Evolutionary conservation across 352 stramenopile species (phyloP), one percentile per base, ranked within the genome.

Genomic region (Pythium chondricola): DNA sequence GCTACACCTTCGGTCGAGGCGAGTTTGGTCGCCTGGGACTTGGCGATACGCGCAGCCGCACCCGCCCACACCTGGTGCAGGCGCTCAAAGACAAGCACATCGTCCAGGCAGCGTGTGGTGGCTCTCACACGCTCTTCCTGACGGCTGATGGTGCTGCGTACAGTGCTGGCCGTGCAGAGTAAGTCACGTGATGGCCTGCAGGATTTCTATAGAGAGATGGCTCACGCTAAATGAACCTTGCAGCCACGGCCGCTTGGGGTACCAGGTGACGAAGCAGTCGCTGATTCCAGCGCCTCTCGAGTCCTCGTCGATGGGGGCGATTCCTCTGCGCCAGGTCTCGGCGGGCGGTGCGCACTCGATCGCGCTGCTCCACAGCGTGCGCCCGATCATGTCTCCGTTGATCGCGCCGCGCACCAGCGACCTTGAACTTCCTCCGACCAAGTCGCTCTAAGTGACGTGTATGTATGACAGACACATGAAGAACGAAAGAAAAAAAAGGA

Each of bases 11-110:
- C 26, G 81, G 81, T 16, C 72, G 81, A 8, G 81, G 81, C 45
- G 81, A 93, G 53, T 93, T 85, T 30, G 81, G 89, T 0, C 74
- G 88, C 22, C 68, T 96, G 0, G 89, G 89, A 6, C 86, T 97
- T 11, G 83, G 85, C 17, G 82, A 92, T 43, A 83, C 71, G 22
- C 72, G 74, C 48, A 87, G 77, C 61, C 75, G 74, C 31, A 83
- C 76, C 38, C 63, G 61, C 25, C 76, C 79, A 26, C 70, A 84
- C 36, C 66, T 82, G 52, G 79, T 87, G 14, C 69, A 88, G 38
- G 74, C 78, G 11, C 25, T 92, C 21, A 67, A 82, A 56, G 70
- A 53, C 16, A 67, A 88, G 48, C 58, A 43, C 1, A 64, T 92
- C 24, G 79, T 89, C 37, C 77, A 92, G 42, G 81, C 75, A 26